phyloP scores from a whole-genome alignment of 768 basidiomycete genomes.

The Trametes elegans region DNA sequence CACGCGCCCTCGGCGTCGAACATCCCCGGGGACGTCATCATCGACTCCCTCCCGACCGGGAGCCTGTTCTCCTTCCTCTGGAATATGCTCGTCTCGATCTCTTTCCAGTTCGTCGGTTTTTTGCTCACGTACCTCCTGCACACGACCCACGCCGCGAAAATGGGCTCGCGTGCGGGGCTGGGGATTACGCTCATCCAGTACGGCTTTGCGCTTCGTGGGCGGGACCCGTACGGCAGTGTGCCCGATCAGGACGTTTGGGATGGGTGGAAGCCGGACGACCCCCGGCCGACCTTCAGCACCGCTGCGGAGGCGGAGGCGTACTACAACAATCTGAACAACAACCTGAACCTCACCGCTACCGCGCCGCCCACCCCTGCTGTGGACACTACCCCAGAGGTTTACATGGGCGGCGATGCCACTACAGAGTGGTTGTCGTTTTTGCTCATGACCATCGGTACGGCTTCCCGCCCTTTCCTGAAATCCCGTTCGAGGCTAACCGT shows the following conservation, averaged over 20 bases:
- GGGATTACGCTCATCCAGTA: slow-evolving; percentile 98
- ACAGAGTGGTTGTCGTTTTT: slow-evolving; percentile 96
- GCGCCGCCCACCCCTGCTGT: neutral
- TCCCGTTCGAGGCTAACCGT: neutral
- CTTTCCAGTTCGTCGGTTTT: slow-evolving; percentile 97
- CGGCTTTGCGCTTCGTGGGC: slow-evolving; percentile 74
- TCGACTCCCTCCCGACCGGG: slow-evolving; percentile 85
- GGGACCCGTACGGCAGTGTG: slow-evolving; percentile 30
- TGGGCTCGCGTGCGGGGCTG: slow-evolving; percentile 90
- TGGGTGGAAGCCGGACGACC: slow-evolving; percentile 30
- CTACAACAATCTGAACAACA: slow-evolving; percentile 36
- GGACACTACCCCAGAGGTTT: slow-evolving; percentile 5
- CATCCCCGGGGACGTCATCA: slow-evolving; percentile 74
- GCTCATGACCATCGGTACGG: slow-evolving; percentile 80
- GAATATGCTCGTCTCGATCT: slow-evolving; percentile 90
- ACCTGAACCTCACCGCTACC: slow-evolving; percentile 22
- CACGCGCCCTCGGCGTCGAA: slow-evolving; percentile 77
- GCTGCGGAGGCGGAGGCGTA: slow-evolving; percentile 47
- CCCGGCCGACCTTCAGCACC: slow-evolving; percentile 41
- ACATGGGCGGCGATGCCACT: slow-evolving; percentile 49
- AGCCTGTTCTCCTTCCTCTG: slow-evolving; percentile 85
- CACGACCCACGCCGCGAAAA: slow-evolving; percentile 89
- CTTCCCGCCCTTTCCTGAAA: neutral
- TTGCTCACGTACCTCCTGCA: slow-evolving; percentile 91
- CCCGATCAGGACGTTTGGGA: slow-evolving; percentile 21